A percentile compares a stretch with the other conserved stretches of the same genome.
phyloP scores from a whole-genome alignment of 2,329 filamentous ascomycete species.

The Huntiella bhutanensis region DNA sequence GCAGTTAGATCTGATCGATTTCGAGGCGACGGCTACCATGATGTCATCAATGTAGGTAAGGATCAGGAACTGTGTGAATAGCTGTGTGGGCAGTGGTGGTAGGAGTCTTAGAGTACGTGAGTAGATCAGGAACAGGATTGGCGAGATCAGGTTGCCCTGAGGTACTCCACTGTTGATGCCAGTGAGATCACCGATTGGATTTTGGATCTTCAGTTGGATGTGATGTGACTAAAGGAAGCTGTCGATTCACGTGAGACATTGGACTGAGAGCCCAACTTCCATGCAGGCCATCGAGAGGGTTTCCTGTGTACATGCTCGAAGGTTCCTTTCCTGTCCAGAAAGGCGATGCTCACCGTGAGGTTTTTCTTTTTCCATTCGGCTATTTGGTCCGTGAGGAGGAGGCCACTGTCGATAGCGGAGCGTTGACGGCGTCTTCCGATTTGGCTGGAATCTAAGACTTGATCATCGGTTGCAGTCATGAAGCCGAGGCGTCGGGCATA shows the following conservation, averaged over 20 bases:
- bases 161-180: neutral
- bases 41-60: neutral
- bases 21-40: neutral
- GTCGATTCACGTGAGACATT: neutral
- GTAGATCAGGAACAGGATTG: neutral
- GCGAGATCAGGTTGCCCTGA: neutral
- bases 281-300: too few species aligned
- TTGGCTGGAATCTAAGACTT: neutral
- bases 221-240: neutral
- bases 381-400: neutral
- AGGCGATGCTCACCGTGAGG: neutral
- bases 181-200: neutral
- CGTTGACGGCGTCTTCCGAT: neutral
- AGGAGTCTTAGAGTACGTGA: neutral
- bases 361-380: neutral
- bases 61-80: neutral
- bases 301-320: neutral
- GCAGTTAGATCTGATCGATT: neutral
- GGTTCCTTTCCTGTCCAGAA: neutral
- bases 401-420: neutral
- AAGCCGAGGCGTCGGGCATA: neutral
- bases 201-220: neutral
- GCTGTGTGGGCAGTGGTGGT: too few species aligned
- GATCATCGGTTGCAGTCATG: neutral
- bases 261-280: too few species aligned